Evolutionary conservation across 208 protist genomes (phyloP).

Genomic region (Herpetomonas samuelpessoai): DNA sequence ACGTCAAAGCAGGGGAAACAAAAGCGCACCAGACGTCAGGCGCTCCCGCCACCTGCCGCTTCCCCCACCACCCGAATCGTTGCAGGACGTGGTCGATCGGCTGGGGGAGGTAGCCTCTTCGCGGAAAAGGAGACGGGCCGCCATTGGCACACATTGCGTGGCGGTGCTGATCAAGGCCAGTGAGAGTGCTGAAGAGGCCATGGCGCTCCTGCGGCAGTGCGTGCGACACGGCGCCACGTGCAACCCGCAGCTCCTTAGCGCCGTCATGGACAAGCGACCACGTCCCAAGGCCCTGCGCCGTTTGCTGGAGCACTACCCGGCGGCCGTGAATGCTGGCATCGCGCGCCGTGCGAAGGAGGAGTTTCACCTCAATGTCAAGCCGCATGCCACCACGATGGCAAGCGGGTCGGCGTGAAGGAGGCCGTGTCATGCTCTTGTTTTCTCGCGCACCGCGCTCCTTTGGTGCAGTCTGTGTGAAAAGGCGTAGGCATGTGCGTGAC

Average conservation of each 20-base stretch:
- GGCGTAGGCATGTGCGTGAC: no score
- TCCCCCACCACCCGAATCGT: no score
- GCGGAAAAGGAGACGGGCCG: no score
- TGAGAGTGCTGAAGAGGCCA: conserved; percentile 25
- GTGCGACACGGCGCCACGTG: conserved; percentile 45
- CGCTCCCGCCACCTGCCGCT: no score
- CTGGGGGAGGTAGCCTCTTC: no score
- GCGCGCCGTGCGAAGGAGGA: conserved; percentile 21
- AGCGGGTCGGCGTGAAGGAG: no score
- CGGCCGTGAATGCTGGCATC: conserved; percentile 52
- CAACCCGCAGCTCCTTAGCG: conserved; percentile 62
- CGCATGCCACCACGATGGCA: not conserved
- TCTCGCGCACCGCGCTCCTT: no score
- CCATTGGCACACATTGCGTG: conserved; percentile 18
- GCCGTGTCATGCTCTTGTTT: no score
- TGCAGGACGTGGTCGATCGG: no score
- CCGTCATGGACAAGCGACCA: conserved; percentile 37
- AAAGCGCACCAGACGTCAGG: no score
- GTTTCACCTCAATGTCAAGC: conserved; percentile 12
- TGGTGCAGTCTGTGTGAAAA: no score
- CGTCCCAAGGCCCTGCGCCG: conserved; percentile 22
- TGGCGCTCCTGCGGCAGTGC: conserved; percentile 38
- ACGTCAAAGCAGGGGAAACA: no score
- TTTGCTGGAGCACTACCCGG: conserved; percentile 35
- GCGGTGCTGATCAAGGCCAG: conserved; percentile 24